These are phyloP conservation scores for Phenoliferia sp. DNA, from an alignment of 1,284 basidiomycete species.

Conservation along the genomic window DNA sequence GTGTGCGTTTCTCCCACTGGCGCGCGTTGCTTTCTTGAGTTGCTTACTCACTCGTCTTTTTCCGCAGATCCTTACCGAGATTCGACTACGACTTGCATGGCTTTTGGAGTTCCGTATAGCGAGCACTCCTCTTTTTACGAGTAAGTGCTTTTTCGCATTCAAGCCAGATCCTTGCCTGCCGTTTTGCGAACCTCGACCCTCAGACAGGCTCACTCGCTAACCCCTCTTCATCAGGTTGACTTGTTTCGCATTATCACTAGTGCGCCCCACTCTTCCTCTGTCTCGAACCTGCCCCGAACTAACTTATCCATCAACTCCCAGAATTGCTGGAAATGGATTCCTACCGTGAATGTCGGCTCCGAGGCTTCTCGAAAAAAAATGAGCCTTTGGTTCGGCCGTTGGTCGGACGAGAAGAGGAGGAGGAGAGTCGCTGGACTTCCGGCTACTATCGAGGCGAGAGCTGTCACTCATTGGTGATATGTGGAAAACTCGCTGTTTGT, in stretches of 20 bases:
- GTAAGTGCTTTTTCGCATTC: constrained; percentile 42
- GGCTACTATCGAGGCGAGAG: too few relatives aligned
- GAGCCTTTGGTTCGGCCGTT: constrained; percentile 76
- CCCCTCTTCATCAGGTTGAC: not conserved
- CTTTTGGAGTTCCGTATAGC: constrained; percentile 76
- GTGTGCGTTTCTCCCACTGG: constrained; percentile 58
- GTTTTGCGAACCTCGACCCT: too few relatives aligned
- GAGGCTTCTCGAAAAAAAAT: constrained; percentile 64
- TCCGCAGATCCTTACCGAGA: constrained; percentile 34
- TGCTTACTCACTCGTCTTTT: constrained; percentile 34
- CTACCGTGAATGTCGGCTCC: constrained; percentile 89
- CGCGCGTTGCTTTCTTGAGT: too few relatives aligned
- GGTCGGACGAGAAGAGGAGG: constrained; percentile 38
- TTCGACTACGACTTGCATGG: constrained; percentile 33
- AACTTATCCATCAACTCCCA: constrained; percentile 40
- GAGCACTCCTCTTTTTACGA: constrained; percentile 95
- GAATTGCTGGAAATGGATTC: constrained; percentile 78
- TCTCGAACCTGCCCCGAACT: not conserved
- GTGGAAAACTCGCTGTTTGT: too few relatives aligned
- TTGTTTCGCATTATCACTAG: not conserved
- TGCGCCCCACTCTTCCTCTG: not conserved
- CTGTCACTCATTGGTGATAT: too few relatives aligned
- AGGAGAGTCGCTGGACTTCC: not conserved
- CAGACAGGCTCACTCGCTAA: too few relatives aligned
- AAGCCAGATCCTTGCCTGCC: too few relatives aligned